Percentiles rank a stretch among this genome's conserved stretches.
Evolutionary conservation across 345 rosid species (phyloP).

Genomic region (Dovyalis caffra): DNA sequence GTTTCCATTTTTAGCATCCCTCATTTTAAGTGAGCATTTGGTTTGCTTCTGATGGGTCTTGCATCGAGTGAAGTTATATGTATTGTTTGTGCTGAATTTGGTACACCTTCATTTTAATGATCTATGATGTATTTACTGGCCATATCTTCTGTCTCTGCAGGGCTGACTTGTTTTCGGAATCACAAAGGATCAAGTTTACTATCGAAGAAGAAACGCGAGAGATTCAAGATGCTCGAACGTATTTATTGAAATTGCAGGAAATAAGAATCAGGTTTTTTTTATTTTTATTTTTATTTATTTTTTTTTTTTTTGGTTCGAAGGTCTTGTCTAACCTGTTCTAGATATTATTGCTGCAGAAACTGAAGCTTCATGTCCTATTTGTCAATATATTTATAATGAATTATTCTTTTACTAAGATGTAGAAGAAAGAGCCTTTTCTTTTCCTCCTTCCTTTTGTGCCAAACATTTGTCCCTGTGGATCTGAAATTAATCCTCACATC

Average conservation of each 20-base stretch:
- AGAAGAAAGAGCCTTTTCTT: neutral
- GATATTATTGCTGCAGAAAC: neutral
- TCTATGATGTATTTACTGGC: conserved; percentile 13
- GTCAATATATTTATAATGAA: neutral
- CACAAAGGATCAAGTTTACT: conserved; percentile 65
- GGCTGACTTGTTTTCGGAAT: conserved; percentile 82
- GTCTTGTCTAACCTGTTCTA: neutral
- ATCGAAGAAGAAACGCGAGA: conserved; percentile 63
- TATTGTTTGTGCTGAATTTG: conserved; percentile 2
- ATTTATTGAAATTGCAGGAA: conserved; percentile 71
- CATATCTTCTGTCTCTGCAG: conserved; percentile 43
- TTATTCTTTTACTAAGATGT: neutral
- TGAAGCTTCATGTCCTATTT: neutral
- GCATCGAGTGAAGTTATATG: neutral
- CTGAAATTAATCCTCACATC: neutral
- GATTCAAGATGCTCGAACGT: conserved; percentile 86
- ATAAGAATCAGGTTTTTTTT: conserved; percentile 59
- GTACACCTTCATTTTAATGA: neutral
- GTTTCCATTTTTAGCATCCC: neutral
- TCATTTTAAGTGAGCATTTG: neutral
- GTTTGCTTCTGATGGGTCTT: neutral
- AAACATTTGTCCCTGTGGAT: neutral
- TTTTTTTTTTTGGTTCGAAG: conserved; percentile 10
- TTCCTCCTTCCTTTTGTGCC: neutral
- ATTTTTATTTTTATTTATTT: conserved; percentile 18